Base-by-base conservation (phyloP, 1,284 basidiomycete genomes). In the Bjerkandera adusta region DNA sequence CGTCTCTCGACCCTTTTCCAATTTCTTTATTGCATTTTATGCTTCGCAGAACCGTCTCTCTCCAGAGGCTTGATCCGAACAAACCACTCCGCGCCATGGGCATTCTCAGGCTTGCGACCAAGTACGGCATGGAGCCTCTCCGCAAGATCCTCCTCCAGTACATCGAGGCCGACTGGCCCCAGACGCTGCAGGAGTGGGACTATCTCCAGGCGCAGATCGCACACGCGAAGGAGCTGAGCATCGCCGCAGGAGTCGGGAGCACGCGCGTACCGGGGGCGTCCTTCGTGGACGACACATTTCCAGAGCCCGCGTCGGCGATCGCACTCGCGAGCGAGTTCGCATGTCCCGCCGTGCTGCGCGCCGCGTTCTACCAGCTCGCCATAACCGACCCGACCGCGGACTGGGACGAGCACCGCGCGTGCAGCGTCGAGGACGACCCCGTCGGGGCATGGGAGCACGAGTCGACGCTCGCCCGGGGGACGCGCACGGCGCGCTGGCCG, bases 81-180 rank as follows among this genome's bases (percentile, higher is more conserved):
- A 53, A 50, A 1, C 50, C 53, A 20, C 33, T 49, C 12, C 38
- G 65, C 10, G 61, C 85, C 25, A 68, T 77, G 3, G 72, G 74
- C 16, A 74, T 81, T 22, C 71, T 85, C 4, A 77, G 81, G n/a
- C 65, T 86, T 1, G 81, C 83, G 1, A 72, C 76, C 21, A 85
- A 85, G 62, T 86, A 86, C 58, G 75, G 79, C 34, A 48, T 48
- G 46, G 40, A 42, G 22, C 69, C 74, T 38, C 73, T 85, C 12
- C 76, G 76, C 0, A 56, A 65, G 29, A 74, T 69, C 37, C 82
- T 81, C 52, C 61, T 85, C n/a, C 65, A 66, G 6, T 75, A 75
- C 15, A 69, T 86, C 24, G 57, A 68, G 18, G 63, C 68, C 34
- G 80, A 83, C 58, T 86, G 81, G 77, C 83, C 84, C 1, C 58